Percentiles rank a stretch among this genome's conserved stretches.
Evolutionary conservation across 768 basidiomycete genomes (phyloP).

Genomic region (Suillus subluteus): DNA sequence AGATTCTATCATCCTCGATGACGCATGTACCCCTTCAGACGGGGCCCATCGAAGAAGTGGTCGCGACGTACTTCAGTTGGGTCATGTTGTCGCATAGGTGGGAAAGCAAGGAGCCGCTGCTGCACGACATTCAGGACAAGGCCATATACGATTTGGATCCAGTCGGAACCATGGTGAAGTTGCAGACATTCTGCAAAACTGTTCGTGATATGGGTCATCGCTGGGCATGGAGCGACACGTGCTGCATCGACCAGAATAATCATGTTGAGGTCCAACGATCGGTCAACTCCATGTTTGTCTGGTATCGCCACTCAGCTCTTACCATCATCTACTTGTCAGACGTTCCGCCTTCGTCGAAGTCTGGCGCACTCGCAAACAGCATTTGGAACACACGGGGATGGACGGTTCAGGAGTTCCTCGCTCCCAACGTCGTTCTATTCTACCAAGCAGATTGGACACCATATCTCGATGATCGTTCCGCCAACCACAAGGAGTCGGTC

Average conservation of each 20-base stretch:
- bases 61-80: neutral
- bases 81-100: neutral
- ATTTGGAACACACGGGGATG: neutral
- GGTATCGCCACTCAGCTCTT: neutral
- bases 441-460: neutral
- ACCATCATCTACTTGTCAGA: neutral
- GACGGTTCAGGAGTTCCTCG: neutral
- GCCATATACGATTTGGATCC: neutral
- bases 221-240: neutral
- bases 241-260: neutral
- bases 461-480: neutral
- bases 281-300: neutral
- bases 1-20: neutral
- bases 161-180: neutral
- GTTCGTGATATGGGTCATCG: neutral
- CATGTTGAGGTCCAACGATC: neutral
- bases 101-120: neutral
- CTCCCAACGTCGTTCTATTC: neutral
- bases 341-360: neutral
- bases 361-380: constrained; percentile 1
- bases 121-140: neutral
- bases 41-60: neutral
- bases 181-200: neutral
- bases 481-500: neutral
- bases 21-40: neutral